These are phyloP conservation scores for Sarocladiaceae sp. DNA, from an alignment of 2,329 filamentous ascomycete species.

Conservation along the genomic window DNA sequence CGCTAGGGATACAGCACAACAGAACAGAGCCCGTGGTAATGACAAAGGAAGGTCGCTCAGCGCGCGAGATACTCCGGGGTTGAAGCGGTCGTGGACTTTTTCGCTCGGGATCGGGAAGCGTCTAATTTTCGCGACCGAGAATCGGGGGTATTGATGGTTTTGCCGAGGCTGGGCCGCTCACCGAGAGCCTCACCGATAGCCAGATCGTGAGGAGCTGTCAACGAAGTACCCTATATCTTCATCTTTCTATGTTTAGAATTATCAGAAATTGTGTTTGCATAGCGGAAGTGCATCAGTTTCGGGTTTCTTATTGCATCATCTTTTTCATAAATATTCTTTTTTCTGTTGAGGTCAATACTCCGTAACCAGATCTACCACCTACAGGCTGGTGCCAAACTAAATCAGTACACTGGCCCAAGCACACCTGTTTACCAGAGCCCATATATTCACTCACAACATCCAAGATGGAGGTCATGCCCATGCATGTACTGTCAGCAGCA, in stretches of 20 bases:
- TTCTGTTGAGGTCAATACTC: no score
- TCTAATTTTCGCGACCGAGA: conserved; percentile 12
- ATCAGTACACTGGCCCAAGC: no score
- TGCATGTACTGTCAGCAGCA: conserved; percentile 17
- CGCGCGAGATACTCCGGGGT: neutral
- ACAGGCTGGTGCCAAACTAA: no score
- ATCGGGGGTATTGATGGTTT: conserved; percentile 13
- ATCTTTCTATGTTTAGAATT: no score
- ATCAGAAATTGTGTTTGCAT: no score
- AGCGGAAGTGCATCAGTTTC: no score
- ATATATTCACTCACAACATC: conserved; percentile 26
- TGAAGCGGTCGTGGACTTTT: conserved; percentile 3
- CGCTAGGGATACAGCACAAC: neutral
- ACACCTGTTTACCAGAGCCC: no score
- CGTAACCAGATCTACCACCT: no score
- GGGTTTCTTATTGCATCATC: no score
- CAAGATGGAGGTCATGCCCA: neutral
- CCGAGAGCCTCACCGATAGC: conserved; percentile 13
- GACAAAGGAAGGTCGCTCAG: neutral
- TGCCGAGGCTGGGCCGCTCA: conserved; percentile 23
- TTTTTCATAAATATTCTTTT: no score
- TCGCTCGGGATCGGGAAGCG: conserved; percentile 20
- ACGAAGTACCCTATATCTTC: neutral
- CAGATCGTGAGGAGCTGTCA: conserved; percentile 5
- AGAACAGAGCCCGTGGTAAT: neutral